Evolutionary conservation across 2,329 filamentous ascomycete species (phyloP), one percentile per base, ranked within the genome.

Genomic region (Nemania sp.): DNA sequence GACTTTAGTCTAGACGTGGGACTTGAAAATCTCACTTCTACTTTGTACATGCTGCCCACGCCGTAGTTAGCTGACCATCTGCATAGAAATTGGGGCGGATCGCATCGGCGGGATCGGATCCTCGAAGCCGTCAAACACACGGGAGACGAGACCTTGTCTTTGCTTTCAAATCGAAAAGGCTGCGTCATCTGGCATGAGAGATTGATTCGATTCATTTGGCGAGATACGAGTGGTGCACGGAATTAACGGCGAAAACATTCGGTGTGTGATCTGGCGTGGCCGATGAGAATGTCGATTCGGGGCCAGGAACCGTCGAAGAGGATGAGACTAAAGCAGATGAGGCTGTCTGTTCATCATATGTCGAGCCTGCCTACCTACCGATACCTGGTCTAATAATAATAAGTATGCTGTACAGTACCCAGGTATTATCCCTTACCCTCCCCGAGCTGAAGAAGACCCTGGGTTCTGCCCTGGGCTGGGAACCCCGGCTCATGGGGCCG

Each of bases 281-380:
- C 41, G 58, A 63, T 47, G 54, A 55, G n/a, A 20, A 45, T 43
- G 20, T 52, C 13, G 27, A 58, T 32, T 55, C 18, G n/a, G 47
- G 47, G 45, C 29, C n/a, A 53, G 29, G 41, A n/a, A 8, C 41
- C 6, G 20, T 51, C 11, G 29, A 52, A 65, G 29, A 47, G 24
- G 52, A 52, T 64, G 53, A 64, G 62, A 62, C 60, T 55, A 55
- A 15, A 35, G 52, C 62, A 60, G 49, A 43, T 64, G 58, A 70
- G 53, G 65, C 64, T 66, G 57, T 41, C 32, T 11, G 55, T 29
- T 56, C 53, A 27, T 45, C 51, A 35, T 32, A 10, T 20, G 49
- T 53, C 27, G 26, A 53, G 49, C 26, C 18, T 22, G n/a, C 41
- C 18, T 45, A 18, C 41, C 13, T 41, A 15, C 38, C 6, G n/a